Percentiles rank a stretch among this genome's conserved stretches.
These are phyloP conservation scores for Ophiostoma himal-ulmi DNA, from an alignment of 2,329 filamentous ascomycete genomes.

Conservation along the genomic window DNA sequence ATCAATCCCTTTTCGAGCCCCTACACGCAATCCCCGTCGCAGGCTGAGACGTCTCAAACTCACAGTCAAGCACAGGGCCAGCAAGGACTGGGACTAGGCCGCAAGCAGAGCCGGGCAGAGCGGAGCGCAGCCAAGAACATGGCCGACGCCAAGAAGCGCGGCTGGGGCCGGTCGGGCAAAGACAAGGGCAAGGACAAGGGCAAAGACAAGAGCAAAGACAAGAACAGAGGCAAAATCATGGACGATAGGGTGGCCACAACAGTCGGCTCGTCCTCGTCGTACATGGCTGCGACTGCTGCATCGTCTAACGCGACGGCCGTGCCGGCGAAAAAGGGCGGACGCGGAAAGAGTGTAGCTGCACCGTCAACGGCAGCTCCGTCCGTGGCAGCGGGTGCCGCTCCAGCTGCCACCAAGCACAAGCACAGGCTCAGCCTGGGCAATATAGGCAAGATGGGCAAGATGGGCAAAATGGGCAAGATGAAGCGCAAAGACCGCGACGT, in stretches of 20 bases:
- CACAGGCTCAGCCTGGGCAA: neutral
- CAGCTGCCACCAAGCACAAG: neutral
- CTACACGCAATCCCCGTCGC: slow-evolving; percentile 27
- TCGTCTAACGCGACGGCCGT: slow-evolving; percentile 14
- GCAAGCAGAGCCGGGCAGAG: slow-evolving; percentile 51
- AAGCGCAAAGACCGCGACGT: slow-evolving; percentile 21
- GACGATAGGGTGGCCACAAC: neutral
- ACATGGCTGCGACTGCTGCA: neutral
- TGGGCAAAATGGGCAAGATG: neutral
- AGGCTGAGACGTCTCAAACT: slow-evolving; percentile 2
- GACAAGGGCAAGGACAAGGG: slow-evolving; percentile 40
- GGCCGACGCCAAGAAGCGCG: slow-evolving; percentile 52
- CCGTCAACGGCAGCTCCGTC: neutral
- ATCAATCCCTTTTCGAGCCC: slow-evolving; percentile 31
- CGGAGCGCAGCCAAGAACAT: slow-evolving; percentile 58
- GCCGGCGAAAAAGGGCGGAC: slow-evolving; percentile 11
- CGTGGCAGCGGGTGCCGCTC: neutral
- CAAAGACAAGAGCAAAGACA: neutral
- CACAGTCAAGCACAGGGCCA: slow-evolving; percentile 27
- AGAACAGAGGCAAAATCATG: neutral
- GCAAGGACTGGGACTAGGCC: slow-evolving; percentile 38
- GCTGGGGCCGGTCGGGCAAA: slow-evolving; percentile 40
- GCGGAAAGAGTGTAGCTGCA: neutral
- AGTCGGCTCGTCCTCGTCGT: neutral
- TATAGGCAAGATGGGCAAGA: neutral